Base-by-base conservation (phyloP, 805 yeast genomes). In the Millerago galiae region DNA sequence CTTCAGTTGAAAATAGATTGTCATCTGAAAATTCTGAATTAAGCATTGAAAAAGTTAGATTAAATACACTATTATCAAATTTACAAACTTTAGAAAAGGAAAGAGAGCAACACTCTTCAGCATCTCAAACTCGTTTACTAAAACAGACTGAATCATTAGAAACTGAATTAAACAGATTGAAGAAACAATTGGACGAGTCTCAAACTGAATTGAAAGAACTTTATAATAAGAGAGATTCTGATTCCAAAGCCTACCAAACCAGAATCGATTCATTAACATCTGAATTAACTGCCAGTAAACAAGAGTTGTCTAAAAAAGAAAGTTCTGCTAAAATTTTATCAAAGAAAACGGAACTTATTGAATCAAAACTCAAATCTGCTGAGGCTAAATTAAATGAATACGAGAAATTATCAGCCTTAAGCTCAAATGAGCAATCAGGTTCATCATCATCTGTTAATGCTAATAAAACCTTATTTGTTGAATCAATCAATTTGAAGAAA, bases 21-120 rank as follows among this genome's bases (percentile, higher is more conserved):
- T 64, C 71, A 27, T 62, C 64, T 12, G 87, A 83, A 47, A 69
- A 79, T 34, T 61, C 64, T 8, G 71, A 67, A 25, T 61, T 84
- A 42, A 63, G 70, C 35, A 70, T 71, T 3, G 95, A 88, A 54
- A 79, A 76, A 51, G 60, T 71, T 6, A 71, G 76, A 40, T 63
- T 86, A 33, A 79, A 73, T 50, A 70, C 75, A 4, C 66, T 80
- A 44, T 70, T 84, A 9, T 59, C 73, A 8, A 81, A 74, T 51
- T 62, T 86, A 35, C 91, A 85, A 59, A 54, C 77, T 2, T 55
- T 77, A 32, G 77, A 78, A 43, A 69, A 69, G 40, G 90, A 85
- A 55, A 70, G 89, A 41, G 83, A 81, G 39, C 50, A 61, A 1
- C 64, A 75, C 6, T 68, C 74, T 37, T 56, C 63, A 16, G 81